Evolutionary conservation across 2,329 filamentous ascomycete species (phyloP), one percentile per base, ranked within the genome.

Genomic region (Sporothrix brunneoviolacea): DNA sequence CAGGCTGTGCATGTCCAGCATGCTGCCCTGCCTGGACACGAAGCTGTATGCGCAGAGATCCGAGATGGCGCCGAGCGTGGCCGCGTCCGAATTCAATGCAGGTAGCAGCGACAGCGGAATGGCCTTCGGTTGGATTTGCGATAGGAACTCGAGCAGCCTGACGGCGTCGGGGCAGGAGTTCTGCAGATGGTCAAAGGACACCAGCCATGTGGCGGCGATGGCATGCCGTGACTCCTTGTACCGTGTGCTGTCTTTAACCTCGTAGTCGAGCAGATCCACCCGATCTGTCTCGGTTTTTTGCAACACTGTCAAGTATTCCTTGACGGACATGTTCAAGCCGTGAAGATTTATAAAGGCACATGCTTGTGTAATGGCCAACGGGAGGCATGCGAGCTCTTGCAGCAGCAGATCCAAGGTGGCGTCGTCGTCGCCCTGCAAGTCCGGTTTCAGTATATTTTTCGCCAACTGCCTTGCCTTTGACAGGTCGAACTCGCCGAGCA

Each of bases 121-220:
- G 0, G 62, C 62, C 51, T 67, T 68, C 0, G 65, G 61, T 50
- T 70, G 65, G 38, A 75, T 65, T 19, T 59, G 67, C 2, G 66
- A 66, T 15, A 70, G 62, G 43, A 71, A 68, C 0, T 60, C 63
- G 0, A 76, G 59, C 33, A 70, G 51, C 0, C 64, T 50, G 32
- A 64, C 65, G 1, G 70, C 70, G 4, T 56, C 30, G 2, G 44
- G 4, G 40, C 68, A 54, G 1, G 22, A 50, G 5, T 52, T 43
- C 3, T 56, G 58, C 12, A 72, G 68, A 19, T 68, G 61, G 6
- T 68, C 53, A 10, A 75, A 70, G 0, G 71, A 72, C 4, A 73
- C 59, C 1, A 69, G 50, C 64, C 68, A 70, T 1, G 70, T 70
- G 0, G 61, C 63, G 5, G 65, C 65, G 2, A 72, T 58, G 1